Conservation (phyloP, 352 stramenopile genomes). For the Halophytophthora polymorphica region DNA sequence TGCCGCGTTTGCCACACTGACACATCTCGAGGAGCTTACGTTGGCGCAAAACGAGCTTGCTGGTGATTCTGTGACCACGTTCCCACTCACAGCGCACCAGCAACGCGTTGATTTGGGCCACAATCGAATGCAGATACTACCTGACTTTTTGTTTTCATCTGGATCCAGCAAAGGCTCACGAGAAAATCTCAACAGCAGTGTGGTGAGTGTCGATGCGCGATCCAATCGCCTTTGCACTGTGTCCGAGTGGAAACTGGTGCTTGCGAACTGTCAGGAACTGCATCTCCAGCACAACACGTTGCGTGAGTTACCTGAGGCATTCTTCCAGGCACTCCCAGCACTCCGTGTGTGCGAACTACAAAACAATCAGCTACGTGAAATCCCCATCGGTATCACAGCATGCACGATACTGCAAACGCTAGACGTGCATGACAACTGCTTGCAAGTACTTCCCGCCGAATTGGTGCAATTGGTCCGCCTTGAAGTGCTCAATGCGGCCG, state of each 20-base stretch:
- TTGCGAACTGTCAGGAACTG: slow-evolving; percentile 35
- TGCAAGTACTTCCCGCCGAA: slow-evolving; percentile 26
- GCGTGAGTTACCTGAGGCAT: slow-evolving; percentile 30
- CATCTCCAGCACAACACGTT: slow-evolving; percentile 48
- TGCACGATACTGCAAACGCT: slow-evolving; percentile 37
- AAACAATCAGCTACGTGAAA: slow-evolving; percentile 30
- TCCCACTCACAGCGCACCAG: slow-evolving; percentile 17
- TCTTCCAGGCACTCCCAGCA: slow-evolving; percentile 37
- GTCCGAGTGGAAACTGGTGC: slow-evolving; percentile 17
- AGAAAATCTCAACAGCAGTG: slow-evolving; percentile 11
- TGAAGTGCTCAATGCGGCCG: slow-evolving; percentile 34
- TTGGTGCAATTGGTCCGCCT: slow-evolving; percentile 31
- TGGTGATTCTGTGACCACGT: slow-evolving; percentile 12
- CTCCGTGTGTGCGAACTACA: slow-evolving; percentile 41
- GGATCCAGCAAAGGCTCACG: slow-evolving; percentile 12
- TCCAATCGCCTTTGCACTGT: slow-evolving; percentile 30
- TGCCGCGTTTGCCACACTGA: slow-evolving; percentile 27
- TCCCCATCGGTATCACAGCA: slow-evolving; percentile 31
- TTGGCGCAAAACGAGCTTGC: slow-evolving; percentile 23
- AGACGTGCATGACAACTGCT: slow-evolving; percentile 47
- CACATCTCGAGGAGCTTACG: slow-evolving; percentile 19
- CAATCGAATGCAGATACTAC: slow-evolving; percentile 34
- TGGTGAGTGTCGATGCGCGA: slow-evolving; percentile 23
- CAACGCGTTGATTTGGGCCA: slow-evolving; percentile 29
- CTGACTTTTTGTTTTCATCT: slow-evolving; percentile 17